Conservation (phyloP, 352 stramenopile species). For the Phytophthora litchii region DNA sequence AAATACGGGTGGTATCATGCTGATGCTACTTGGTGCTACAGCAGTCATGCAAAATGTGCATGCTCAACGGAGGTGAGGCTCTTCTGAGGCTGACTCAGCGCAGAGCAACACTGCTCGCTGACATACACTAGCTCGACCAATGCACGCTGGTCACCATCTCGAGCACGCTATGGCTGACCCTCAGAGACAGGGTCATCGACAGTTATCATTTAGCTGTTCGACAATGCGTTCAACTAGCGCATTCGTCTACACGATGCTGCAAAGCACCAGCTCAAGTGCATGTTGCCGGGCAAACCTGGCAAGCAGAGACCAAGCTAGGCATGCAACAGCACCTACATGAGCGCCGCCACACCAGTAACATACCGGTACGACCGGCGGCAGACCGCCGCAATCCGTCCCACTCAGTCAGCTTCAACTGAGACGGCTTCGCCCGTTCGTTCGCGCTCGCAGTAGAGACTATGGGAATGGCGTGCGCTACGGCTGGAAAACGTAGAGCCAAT, state of each 20-base stretch:
- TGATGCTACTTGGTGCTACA: background rate
- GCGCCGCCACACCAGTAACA: conserved; percentile 5
- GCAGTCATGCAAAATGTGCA: background rate
- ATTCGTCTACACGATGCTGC: conserved; percentile 20
- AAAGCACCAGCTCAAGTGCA: background rate
- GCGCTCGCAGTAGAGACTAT: conserved; percentile 6
- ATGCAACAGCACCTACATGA: too few species aligned
- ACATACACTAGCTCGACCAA: conserved; percentile 6
- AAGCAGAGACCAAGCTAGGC: too few species aligned
- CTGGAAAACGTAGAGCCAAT: background rate
- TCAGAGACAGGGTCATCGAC: conserved; percentile 17
- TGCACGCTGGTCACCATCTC: conserved; percentile 26
- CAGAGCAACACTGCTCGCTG: background rate
- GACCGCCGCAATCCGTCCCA: conserved; percentile 9
- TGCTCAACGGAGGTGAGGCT: background rate
- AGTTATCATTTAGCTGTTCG: conserved; percentile 17
- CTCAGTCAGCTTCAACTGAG: conserved; percentile 29
- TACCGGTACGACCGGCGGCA: conserved; percentile 1
- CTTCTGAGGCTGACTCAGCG: conserved; percentile 28
- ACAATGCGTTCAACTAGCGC: conserved; percentile 24
- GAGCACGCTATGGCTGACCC: conserved; percentile 5
- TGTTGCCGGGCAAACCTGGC: background rate
- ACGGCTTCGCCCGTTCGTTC: conserved; percentile 4
- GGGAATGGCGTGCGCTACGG: conserved; percentile 2
- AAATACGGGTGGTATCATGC: background rate